Evolutionary conservation across 169 alveolate species (phyloP), one percentile per base, ranked within the genome.

Genomic region (Cryptosporidium viatorum): DNA sequence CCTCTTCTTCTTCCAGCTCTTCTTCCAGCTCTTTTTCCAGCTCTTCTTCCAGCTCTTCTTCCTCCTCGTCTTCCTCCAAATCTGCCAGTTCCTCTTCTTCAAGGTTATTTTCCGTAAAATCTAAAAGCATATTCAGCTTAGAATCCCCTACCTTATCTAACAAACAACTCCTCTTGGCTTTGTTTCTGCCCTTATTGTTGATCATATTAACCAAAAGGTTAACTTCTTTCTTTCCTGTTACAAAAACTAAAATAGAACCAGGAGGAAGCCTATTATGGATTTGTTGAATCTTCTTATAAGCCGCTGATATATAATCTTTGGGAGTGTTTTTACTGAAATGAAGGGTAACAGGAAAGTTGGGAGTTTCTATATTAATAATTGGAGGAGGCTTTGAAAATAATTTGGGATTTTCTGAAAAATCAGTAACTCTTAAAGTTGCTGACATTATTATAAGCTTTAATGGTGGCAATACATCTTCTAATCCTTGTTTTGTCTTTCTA

Each of bases 231-330:
- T 97, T 96, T 5, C 99, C 99, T 23, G 99, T 97, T 58, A 98
- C 92, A 94, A 98, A 98, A 26, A 98, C 98, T 68, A 99, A 93
- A 45, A 99, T 96, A 70, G 98, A 97, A n/a, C 99, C 99, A 52
- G 96, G 96, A 12, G 99, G 99, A 60, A 99, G 94, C 60, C 73
- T 73, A 18, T 84, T 65, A 86, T 94, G 95, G 1, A 93, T 93
- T 62, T 86, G 92, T 3, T 67, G 70, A 8, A 85, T 93, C 74
- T 96, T 96, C 84, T 94, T 95, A 48, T 94, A 93, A 1, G 98
- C 98, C 69, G 95, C 97, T 65, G 93, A 91, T n/a, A 96, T 91
- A 91, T 96, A 97, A 85, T 96, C 97, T 52, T 91, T 93, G 31
- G 95, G 92, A 33, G 99, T 97, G 51, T 85, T 85, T 86, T 93